Conservation (phyloP, 257 asterid species). For the Knoxia roxburghii region DNA sequence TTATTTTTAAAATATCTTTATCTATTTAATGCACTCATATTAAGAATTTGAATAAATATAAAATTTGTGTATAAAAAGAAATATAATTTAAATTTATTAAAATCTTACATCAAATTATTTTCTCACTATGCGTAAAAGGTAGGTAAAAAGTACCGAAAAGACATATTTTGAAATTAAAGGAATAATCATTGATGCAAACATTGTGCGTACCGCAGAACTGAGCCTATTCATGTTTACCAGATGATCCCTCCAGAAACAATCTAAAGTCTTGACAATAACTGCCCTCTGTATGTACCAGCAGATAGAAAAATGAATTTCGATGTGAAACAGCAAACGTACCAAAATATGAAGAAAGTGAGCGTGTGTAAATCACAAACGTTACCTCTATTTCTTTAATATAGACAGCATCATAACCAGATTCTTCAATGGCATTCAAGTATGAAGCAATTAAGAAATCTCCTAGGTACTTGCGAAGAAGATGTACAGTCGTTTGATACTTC, state of each 20-base stretch:
- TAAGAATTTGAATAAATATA: too few relatives aligned
- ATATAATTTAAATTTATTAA: too few relatives aligned
- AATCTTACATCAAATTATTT: too few relatives aligned
- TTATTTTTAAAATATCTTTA: too few relatives aligned
- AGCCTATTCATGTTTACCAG: constrained; percentile 97
- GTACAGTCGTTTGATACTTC: constrained; percentile 53
- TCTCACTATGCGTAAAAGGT: neutral
- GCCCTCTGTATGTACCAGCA: constrained; percentile 50
- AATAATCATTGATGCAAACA: too few relatives aligned
- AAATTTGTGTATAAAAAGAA: too few relatives aligned
- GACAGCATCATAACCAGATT: constrained; percentile 69
- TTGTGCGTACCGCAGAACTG: constrained; percentile 74
- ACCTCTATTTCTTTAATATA: constrained; percentile 91
- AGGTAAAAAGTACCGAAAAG: too few relatives aligned
- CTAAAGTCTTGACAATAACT: constrained; percentile 84
- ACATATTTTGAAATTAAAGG: too few relatives aligned
- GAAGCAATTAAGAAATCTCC: constrained; percentile 91
- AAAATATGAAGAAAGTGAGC: neutral
- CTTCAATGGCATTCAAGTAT: constrained; percentile 66
- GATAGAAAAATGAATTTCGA: neutral
- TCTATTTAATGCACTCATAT: too few relatives aligned
- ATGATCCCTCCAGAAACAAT: constrained; percentile 98
- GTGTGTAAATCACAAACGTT: neutral
- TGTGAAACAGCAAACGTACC: neutral
- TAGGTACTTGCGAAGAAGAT: constrained; percentile 92